These are phyloP conservation scores for Phytophthora syringae DNA, from an alignment of 352 stramenopile species.

Conservation along the genomic window DNA sequence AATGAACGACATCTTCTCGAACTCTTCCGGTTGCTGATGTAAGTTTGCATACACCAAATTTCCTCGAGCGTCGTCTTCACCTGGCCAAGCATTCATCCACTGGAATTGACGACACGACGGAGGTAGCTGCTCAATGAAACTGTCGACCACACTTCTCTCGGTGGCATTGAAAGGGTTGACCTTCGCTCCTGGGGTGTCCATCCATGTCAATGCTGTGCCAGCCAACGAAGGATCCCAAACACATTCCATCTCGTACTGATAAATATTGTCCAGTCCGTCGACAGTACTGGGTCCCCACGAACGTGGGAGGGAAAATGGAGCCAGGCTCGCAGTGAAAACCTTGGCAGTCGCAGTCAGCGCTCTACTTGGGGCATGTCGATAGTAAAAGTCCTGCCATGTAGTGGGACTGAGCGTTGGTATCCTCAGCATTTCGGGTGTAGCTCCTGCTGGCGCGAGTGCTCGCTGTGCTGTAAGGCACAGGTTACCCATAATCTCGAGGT, in stretches of 20 bases:
- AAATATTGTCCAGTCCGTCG: constrained; percentile 18
- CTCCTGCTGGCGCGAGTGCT: constrained; percentile 24
- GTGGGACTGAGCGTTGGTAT: constrained; percentile 5
- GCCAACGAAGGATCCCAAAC: constrained; percentile 6
- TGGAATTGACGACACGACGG: constrained; percentile 25
- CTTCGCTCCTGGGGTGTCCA: constrained; percentile 6
- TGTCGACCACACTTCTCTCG: constrained; percentile 17
- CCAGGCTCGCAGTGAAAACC: constrained; percentile 25
- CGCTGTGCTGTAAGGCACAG: constrained; percentile 49
- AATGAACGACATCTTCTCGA: constrained; percentile 40
- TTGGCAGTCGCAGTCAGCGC: neutral
- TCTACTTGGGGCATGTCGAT: constrained; percentile 1
- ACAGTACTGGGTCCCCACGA: constrained; percentile 15
- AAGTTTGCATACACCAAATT: constrained; percentile 56
- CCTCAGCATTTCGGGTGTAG: constrained; percentile 10
- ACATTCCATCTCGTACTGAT: constrained; percentile 19
- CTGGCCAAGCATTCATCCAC: constrained; percentile 58
- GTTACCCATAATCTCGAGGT: constrained; percentile 44
- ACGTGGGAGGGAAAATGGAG: constrained; percentile 22
- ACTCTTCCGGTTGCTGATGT: constrained; percentile 16
- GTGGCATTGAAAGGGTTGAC: constrained; percentile 53
- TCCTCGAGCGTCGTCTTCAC: constrained; percentile 34
- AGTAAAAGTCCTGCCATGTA: constrained; percentile 36
- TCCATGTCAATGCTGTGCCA: constrained; percentile 40
- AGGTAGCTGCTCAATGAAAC: constrained; percentile 47